Percentiles rank a stretch among this genome's conserved stretches.
phyloP scores from a whole-genome alignment of 176 grass and related monocot genomes.

The Raddia guianensis region DNA sequence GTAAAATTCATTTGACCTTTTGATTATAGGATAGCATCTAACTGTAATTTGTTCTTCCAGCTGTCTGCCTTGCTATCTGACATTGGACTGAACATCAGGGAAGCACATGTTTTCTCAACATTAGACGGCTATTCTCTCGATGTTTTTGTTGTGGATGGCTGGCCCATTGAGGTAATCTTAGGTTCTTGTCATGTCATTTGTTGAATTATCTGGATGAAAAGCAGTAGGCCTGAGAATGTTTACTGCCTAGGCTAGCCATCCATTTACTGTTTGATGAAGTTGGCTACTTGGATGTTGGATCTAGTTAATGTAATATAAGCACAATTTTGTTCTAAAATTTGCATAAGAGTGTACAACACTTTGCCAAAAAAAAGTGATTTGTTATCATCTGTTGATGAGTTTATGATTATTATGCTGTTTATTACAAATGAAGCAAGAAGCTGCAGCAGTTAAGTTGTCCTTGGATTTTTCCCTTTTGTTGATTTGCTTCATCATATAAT shows the following conservation, averaged over 20 bases:
- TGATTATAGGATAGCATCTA: slow-evolving; percentile 33
- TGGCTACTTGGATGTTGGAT: not conserved
- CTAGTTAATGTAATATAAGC: slow-evolving; percentile 1
- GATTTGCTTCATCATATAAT: not conserved
- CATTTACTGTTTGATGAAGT: not conserved
- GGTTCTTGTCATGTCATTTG: slow-evolving; percentile 24
- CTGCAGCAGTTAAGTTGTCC: not conserved
- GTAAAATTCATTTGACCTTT: slow-evolving; percentile 33
- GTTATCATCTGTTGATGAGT: not conserved
- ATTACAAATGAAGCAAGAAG: not conserved
- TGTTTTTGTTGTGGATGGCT: slow-evolving; percentile 99
- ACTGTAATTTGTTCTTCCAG: slow-evolving; percentile 59
- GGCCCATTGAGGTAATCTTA: slow-evolving; percentile 72
- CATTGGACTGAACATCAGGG: slow-evolving; percentile 96
- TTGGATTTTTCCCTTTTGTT: not conserved
- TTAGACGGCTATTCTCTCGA: slow-evolving; percentile 91
- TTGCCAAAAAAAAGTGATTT: not conserved
- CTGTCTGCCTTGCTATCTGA: slow-evolving; percentile 92
- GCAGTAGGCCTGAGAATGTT: not conserved
- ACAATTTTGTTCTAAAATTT: not conserved
- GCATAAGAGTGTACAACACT: not conserved
- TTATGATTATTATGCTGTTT: slow-evolving; percentile 15
- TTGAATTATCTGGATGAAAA: slow-evolving; percentile 29
- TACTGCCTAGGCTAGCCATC: slow-evolving; percentile 2
- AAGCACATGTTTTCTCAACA: slow-evolving; percentile 97